Percentiles rank a stretch among this genome's conserved stretches.
These are phyloP conservation scores for Fusarium gaditjirri DNA, from an alignment of 2,329 filamentous ascomycete genomes.

Conservation along the genomic window DNA sequence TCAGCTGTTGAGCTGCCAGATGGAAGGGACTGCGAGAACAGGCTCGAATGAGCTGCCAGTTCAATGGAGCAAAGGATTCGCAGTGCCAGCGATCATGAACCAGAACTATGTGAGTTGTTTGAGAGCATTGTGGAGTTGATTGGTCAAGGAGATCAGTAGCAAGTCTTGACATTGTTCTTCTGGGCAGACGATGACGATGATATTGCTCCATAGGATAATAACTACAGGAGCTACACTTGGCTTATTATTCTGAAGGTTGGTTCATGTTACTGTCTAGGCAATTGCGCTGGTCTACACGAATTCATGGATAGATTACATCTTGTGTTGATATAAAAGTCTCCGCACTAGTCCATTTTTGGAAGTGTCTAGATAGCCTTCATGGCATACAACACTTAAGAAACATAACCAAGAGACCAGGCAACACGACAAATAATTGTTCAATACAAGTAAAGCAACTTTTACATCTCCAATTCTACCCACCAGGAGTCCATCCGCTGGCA, in stretches of 20 bases:
- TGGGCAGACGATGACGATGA: rapidly evolving
- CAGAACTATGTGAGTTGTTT: too few relatives aligned
- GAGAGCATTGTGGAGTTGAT: not conserved
- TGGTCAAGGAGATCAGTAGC: not conserved
- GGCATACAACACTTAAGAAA: rapidly evolving
- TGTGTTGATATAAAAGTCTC: too few relatives aligned
- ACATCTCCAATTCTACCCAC: rapidly evolving
- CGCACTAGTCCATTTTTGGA: too few relatives aligned
- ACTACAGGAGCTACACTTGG: too few relatives aligned
- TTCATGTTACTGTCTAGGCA: rapidly evolving
- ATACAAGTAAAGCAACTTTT: rapidly evolving
- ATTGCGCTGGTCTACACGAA: rapidly evolving
- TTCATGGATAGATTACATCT: rapidly evolving
- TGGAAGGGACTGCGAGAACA: not conserved
- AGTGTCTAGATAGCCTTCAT: rapidly evolving
- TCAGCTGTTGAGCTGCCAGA: not conserved
- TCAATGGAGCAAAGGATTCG: rapidly evolving
- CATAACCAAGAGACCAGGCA: rapidly evolving
- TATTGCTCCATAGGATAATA: too few relatives aligned
- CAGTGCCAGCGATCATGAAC: not conserved
- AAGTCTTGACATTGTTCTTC: not conserved
- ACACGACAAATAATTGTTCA: rapidly evolving
- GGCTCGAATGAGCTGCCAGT: rapidly evolving
- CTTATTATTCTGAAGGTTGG: too few relatives aligned
- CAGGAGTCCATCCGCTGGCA: conserved; percentile 30